A percentile compares a stretch with the other conserved stretches of the same genome.
Evolutionary conservation across 441 rosid genomes (phyloP).

Genomic region (Erodium moschatum): DNA sequence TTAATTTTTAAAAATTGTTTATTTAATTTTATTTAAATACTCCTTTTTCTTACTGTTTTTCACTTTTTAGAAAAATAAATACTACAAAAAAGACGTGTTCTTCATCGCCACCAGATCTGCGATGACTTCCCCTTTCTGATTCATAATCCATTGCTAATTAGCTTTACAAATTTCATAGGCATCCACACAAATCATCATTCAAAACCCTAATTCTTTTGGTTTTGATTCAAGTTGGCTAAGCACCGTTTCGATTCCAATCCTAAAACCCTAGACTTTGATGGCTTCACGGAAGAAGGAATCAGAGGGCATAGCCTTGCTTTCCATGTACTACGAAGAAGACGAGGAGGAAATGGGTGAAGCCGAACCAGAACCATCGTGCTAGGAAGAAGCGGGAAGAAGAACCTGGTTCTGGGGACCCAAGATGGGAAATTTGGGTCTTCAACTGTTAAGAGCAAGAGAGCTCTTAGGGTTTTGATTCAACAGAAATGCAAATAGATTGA

Average conservation of each 20-base stretch:
- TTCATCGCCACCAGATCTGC: no score
- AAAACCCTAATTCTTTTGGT: neutral
- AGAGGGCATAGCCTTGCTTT: constrained; percentile 81
- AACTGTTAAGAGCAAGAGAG: no score
- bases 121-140: neutral
- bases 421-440: no score
- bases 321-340: constrained; percentile 85
- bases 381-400: no score
- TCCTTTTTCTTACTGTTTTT: no score
- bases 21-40: no score
- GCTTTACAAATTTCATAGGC: neutral
- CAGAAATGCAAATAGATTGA: no score
- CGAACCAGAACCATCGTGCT: constrained; percentile 25
- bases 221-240: neutral
- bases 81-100: no score
- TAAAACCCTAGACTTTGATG: constrained; percentile 33
- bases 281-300: constrained; percentile 60
- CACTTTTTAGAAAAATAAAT: no score
- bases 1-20: no score
- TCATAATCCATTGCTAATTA: neutral
- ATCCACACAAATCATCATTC: neutral
- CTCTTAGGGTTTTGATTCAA: no score
- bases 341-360: constrained; percentile 56
- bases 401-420: neutral
- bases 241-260: constrained; percentile 5